These are phyloP conservation scores for Neurospora sp. DNA, from an alignment of 495 filamentous ascomycete genomes.

Conservation along the genomic window DNA sequence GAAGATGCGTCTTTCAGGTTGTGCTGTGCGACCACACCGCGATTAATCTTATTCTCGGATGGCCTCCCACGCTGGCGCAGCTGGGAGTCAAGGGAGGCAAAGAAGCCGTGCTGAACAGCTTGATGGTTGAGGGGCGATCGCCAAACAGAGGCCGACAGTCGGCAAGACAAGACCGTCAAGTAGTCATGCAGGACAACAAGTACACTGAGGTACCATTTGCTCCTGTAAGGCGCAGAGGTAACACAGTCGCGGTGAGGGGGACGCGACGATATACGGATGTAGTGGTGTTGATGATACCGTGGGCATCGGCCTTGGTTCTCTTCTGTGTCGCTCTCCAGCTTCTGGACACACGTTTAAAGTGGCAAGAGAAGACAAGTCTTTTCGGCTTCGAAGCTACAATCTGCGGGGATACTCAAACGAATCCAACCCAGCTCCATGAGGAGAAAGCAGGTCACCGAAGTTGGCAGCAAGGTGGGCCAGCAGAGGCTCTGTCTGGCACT, in stretches of 20 bases:
- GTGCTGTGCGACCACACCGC: slow-evolving; percentile 24
- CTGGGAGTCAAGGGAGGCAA: background rate
- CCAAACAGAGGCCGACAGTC: slow-evolving; percentile 18
- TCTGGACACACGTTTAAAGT: background rate
- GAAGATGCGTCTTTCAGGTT: slow-evolving; percentile 18
- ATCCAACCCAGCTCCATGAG: background rate
- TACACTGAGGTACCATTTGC: slow-evolving; percentile 5
- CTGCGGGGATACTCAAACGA: background rate
- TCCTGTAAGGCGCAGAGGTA: slow-evolving; percentile 12
- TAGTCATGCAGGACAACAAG: slow-evolving; percentile 24
- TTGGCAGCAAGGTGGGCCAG: background rate
- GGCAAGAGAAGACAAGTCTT: background rate
- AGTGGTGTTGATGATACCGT: background rate
- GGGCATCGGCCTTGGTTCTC: background rate
- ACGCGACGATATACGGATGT: background rate
- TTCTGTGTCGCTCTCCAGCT: background rate
- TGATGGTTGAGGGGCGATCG: slow-evolving; percentile 16
- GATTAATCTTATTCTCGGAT: slow-evolving; percentile 12
- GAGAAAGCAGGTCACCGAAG: background rate
- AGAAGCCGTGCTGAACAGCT: slow-evolving; percentile 1
- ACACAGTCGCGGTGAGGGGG: slow-evolving; percentile 6
- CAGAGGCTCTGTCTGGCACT: background rate
- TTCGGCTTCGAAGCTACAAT: background rate
- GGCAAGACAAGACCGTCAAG: slow-evolving; percentile 13
- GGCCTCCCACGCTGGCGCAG: slow-evolving; percentile 8